These are phyloP conservation scores for Prunus mume DNA, from an alignment of 306 rosid genomes.

Conservation along the genomic window DNA sequence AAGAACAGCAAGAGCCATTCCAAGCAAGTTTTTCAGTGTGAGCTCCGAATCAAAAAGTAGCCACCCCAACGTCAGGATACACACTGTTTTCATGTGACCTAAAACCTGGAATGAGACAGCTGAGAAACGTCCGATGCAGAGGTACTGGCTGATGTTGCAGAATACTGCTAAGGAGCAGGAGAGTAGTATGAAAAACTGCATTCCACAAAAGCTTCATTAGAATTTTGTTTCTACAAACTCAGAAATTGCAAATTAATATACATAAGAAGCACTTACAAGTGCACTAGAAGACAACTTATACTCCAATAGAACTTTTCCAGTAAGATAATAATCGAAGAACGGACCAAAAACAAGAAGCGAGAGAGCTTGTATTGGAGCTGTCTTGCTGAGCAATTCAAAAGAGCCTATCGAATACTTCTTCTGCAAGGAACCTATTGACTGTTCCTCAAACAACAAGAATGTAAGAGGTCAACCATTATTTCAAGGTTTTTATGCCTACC, in stretches of 20 bases:
- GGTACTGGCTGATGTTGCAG: slow-evolving; percentile 62
- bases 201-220: neutral
- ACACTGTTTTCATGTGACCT: slow-evolving; percentile 55
- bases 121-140: slow-evolving; percentile 62
- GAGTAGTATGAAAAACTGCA: slow-evolving; percentile 47
- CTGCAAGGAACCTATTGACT: slow-evolving; percentile 58
- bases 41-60: slow-evolving; percentile 45
- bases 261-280: slow-evolving; percentile 30
- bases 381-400: slow-evolving; percentile 56
- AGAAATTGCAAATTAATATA: neutral
- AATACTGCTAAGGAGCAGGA: slow-evolving; percentile 58
- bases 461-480: neutral
- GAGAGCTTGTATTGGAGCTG: slow-evolving; percentile 59
- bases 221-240: neutral
- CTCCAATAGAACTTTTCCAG: slow-evolving; percentile 31
- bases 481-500: neutral
- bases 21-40: slow-evolving; percentile 38
- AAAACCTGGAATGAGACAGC: slow-evolving; percentile 51
- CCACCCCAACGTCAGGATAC: slow-evolving; percentile 48
- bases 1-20: slow-evolving; percentile 43
- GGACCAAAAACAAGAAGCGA: slow-evolving; percentile 54
- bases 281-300: slow-evolving; percentile 35
- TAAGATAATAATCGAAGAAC: slow-evolving; percentile 45
- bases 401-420: slow-evolving; percentile 58
- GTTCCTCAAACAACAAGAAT: slow-evolving; percentile 11